Conservation (phyloP, 140 eudicot genomes). For the Erigeron philadelphicus region DNA sequence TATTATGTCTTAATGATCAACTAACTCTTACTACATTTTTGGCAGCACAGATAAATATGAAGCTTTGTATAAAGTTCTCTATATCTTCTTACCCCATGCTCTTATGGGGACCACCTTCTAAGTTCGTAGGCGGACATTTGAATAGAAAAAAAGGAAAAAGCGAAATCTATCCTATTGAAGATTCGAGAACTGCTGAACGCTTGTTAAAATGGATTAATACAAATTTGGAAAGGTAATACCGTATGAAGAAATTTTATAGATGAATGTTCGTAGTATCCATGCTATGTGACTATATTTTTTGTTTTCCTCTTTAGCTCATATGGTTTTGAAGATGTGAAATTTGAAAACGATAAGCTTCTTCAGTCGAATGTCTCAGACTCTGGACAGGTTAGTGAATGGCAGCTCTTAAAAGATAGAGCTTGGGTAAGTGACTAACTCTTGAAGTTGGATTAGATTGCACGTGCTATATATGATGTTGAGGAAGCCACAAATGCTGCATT, state of each 20-base stretch:
- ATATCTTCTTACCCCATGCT: conserved; percentile 68
- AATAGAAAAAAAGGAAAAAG: conserved; percentile 51
- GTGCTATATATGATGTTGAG: conserved; percentile 81
- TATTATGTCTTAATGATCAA: conserved; percentile 22
- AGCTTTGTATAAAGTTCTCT: conserved; percentile 78
- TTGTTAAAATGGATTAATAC: conserved; percentile 74
- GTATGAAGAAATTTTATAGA: not conserved
- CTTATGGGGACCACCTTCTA: conserved; percentile 68
- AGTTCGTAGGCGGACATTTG: conserved; percentile 57
- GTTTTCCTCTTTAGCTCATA: conserved; percentile 52
- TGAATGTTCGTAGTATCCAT: not conserved
- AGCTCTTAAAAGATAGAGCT: not conserved
- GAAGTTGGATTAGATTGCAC: conserved; percentile 48
- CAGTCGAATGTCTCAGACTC: conserved; percentile 57
- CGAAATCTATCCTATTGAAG: conserved; percentile 54
- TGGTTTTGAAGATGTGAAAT: conserved; percentile 53
- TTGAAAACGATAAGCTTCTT: conserved; percentile 53
- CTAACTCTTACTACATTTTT: conserved; percentile 37
- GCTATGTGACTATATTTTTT: conserved; percentile 15
- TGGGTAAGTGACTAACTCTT: conserved; percentile 2
- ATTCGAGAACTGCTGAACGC: conserved; percentile 70
- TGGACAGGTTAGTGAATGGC: conserved; percentile 48
- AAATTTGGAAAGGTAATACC: conserved; percentile 55
- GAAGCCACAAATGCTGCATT: conserved; percentile 75
- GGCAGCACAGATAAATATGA: conserved; percentile 90